Evolutionary conservation across 495 filamentous ascomycete genomes (phyloP).

Genomic region (Glutinoglossum americanum): DNA sequence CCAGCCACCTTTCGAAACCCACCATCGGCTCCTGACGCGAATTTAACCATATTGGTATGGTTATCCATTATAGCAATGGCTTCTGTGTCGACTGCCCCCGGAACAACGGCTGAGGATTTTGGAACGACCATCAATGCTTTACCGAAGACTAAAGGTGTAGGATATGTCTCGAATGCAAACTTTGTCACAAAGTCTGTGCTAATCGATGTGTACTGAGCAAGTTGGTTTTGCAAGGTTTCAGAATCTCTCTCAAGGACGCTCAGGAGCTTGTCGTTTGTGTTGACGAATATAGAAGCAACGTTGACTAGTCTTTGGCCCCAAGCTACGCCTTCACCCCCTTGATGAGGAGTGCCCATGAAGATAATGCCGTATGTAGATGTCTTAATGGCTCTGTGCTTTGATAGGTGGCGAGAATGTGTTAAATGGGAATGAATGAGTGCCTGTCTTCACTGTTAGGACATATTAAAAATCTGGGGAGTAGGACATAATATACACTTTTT

Average conservation of each 20-base stretch:
- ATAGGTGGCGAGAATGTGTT: slow-evolving; percentile 40
- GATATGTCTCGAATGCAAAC: slow-evolving; percentile 7
- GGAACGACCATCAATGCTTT: slow-evolving; percentile 12
- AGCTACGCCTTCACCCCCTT: slow-evolving; percentile 51
- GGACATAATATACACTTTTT: slow-evolving; percentile 31
- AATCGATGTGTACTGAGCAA: not conserved
- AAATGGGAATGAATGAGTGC: slow-evolving; percentile 43
- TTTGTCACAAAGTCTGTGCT: not conserved
- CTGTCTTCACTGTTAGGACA: slow-evolving; percentile 3
- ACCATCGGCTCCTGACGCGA: slow-evolving; percentile 10
- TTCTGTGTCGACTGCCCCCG: slow-evolving; percentile 16
- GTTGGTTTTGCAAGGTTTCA: not conserved
- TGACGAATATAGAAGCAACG: slow-evolving; percentile 48
- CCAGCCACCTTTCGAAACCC: slow-evolving; percentile 14
- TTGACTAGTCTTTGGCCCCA: slow-evolving; percentile 34
- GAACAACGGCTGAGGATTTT: slow-evolving; percentile 18
- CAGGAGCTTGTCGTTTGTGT: slow-evolving; percentile 30
- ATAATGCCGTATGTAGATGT: slow-evolving; percentile 69
- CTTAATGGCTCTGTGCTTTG: slow-evolving; percentile 55
- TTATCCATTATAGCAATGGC: slow-evolving; percentile 17
- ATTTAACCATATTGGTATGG: slow-evolving; percentile 21
- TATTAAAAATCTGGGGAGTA: not conserved
- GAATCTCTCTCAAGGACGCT: no score
- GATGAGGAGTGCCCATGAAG: slow-evolving; percentile 73
- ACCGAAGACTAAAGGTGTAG: slow-evolving; percentile 9